Conservation (phyloP, 2,329 filamentous ascomycete genomes). For the Venturia aucupariae region DNA sequence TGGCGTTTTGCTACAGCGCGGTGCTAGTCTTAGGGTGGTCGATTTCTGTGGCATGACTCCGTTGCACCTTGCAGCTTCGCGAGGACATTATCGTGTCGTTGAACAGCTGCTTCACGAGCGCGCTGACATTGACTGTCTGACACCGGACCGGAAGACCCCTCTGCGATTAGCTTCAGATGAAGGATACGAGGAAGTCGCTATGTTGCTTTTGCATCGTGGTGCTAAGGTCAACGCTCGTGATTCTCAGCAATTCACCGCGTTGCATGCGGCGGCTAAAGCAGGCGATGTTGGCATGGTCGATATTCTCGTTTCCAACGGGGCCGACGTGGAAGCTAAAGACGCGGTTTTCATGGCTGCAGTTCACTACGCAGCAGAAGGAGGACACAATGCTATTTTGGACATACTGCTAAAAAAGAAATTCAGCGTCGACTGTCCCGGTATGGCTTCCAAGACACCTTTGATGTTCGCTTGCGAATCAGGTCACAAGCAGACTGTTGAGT, state of each 20-base stretch:
- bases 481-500: slow-evolving; percentile 7
- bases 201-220: slow-evolving; percentile 24
- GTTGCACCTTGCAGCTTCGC: slow-evolving; percentile 18
- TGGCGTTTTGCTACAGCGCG: slow-evolving; percentile 24
- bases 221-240: slow-evolving; percentile 29
- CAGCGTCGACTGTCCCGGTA: slow-evolving; percentile 18
- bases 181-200: slow-evolving; percentile 26
- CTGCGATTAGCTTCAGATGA: slow-evolving; percentile 29
- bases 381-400: slow-evolving; percentile 26
- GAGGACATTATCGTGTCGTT: slow-evolving; percentile 18
- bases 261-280: slow-evolving; percentile 27
- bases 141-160: slow-evolving; percentile 26
- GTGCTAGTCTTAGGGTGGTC: slow-evolving; percentile 23
- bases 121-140: slow-evolving; percentile 24
- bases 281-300: slow-evolving; percentile 27
- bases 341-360: slow-evolving; percentile 26
- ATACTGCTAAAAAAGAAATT: slow-evolving; percentile 25
- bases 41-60: slow-evolving; percentile 22
- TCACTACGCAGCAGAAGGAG: slow-evolving; percentile 20
- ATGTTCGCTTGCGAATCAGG: slow-evolving; percentile 19
- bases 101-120: slow-evolving; percentile 19
- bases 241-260: slow-evolving; percentile 25
- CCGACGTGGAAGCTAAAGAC: slow-evolving; percentile 30
- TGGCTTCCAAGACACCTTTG: slow-evolving; percentile 20
- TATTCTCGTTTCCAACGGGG: slow-evolving; percentile 25